These are phyloP conservation scores for Thraustotheca clavata DNA, from an alignment of 352 stramenopile species.

Conservation along the genomic window DNA sequence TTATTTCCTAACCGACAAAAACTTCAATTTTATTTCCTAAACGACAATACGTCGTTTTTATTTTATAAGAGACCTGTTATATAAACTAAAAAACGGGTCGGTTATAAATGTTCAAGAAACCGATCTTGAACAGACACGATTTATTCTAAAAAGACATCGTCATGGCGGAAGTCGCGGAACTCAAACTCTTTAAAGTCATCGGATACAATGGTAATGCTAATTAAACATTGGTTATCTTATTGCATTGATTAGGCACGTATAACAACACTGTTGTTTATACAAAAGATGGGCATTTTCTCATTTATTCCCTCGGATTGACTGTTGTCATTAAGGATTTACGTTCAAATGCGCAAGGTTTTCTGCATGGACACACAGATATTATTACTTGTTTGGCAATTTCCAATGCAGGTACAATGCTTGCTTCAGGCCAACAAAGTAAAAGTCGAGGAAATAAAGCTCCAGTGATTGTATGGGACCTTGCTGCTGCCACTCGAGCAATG, in stretches of 20 bases:
- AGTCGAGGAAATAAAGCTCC: conserved; percentile 92
- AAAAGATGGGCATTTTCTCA: conserved; percentile 64
- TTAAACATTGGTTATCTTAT: neutral
- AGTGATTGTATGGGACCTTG: conserved; percentile 93
- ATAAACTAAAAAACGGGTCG: too few species aligned
- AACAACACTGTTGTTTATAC: conserved; percentile 73
- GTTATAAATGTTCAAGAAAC: too few species aligned
- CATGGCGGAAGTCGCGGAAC: conserved; percentile 64
- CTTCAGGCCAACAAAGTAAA: conserved; percentile 86
- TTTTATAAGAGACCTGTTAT: too few species aligned
- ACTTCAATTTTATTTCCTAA: neutral
- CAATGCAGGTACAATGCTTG: conserved; percentile 83
- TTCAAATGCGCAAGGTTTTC: conserved; percentile 74
- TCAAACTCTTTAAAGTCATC: conserved; percentile 68
- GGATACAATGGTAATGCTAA: conserved; percentile 65
- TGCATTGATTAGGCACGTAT: conserved; percentile 26
- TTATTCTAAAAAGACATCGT: too few species aligned
- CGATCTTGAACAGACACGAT: too few species aligned
- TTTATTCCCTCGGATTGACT: conserved; percentile 81
- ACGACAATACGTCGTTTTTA: neutral
- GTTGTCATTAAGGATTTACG: conserved; percentile 79
- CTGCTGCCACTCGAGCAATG: conserved; percentile 64
- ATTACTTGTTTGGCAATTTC: conserved; percentile 91
- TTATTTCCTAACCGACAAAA: too few species aligned
- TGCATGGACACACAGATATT: conserved; percentile 88